phyloP scores from a whole-genome alignment of 176 grass and related monocot species.

The Hsuehochloa calcarea region DNA sequence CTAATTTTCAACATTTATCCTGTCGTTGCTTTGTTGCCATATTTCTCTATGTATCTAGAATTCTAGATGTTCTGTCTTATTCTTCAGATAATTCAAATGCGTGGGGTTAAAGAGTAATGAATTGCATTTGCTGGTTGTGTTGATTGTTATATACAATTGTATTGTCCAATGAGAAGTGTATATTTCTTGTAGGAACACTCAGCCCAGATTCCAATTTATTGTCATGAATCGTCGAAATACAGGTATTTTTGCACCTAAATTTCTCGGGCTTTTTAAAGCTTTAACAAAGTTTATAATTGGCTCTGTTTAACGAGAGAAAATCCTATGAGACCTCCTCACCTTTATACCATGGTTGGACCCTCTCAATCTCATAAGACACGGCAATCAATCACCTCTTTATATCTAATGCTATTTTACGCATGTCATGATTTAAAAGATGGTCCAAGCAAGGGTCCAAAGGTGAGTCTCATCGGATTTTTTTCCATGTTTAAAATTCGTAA shows the following conservation, averaged over 20 bases:
- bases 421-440: not conserved
- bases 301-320: not conserved
- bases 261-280: not conserved
- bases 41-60: not conserved
- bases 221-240: conserved; percentile 76
- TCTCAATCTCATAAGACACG: not conserved
- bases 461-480: not conserved
- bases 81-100: not conserved
- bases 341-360: not conserved
- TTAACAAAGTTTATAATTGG: not conserved
- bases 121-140: not conserved
- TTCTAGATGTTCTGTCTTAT: not conserved
- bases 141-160: not conserved
- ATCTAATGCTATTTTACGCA: not conserved
- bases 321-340: not conserved
- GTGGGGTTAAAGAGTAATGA: not conserved
- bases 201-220: conserved; percentile 66
- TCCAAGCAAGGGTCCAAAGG: not conserved
- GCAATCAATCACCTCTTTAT: not conserved
- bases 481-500: not conserved
- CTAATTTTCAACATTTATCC: not conserved
- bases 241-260: conserved; percentile 13
- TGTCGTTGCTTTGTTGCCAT: not conserved
- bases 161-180: not conserved
- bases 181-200: conserved; percentile 47